Conservation (phyloP, 441 rosid genomes). For the Jatropha podagrica region DNA sequence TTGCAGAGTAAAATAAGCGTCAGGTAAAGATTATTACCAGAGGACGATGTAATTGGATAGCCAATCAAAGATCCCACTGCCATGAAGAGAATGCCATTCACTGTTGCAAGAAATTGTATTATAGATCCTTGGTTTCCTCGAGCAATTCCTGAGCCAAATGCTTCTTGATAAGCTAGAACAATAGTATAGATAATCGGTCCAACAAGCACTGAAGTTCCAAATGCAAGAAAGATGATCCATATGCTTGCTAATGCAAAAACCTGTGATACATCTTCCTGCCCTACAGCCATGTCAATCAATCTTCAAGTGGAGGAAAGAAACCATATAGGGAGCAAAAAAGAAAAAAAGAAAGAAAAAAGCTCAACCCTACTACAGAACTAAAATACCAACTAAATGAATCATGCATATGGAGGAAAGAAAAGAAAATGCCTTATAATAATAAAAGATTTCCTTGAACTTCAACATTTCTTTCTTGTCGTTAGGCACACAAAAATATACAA, state of each 20-base stretch:
- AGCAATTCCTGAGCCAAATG: constrained; percentile 41
- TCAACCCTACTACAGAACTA: background rate
- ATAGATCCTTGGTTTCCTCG: constrained; percentile 44
- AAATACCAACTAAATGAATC: background rate
- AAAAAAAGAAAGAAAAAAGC: background rate
- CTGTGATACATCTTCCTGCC: constrained; percentile 97
- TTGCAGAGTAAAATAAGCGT: constrained; percentile 14
- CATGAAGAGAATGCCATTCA: constrained; percentile 62
- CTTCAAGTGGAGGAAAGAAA: constrained; percentile 36
- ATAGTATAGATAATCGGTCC: constrained; percentile 60
- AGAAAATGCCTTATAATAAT: background rate
- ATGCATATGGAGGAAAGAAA: background rate
- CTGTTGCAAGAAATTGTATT: constrained; percentile 46
- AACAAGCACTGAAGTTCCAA: constrained; percentile 60
- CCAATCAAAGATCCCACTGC: constrained; percentile 68
- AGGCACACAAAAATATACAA: background rate
- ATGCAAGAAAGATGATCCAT: constrained; percentile 72
- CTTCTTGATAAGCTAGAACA: constrained; percentile 56
- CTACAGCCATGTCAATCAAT: constrained; percentile 77
- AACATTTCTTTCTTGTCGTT: background rate
- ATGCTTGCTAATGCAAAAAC: constrained; percentile 73
- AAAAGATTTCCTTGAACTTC: background rate
- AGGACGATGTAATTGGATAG: constrained; percentile 73
- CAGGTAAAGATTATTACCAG: constrained; percentile 45
- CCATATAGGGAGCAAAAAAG: background rate